Evolutionary conservation across 2,329 filamentous ascomycete genomes (phyloP).

Genomic region (Fusarium sp.): DNA sequence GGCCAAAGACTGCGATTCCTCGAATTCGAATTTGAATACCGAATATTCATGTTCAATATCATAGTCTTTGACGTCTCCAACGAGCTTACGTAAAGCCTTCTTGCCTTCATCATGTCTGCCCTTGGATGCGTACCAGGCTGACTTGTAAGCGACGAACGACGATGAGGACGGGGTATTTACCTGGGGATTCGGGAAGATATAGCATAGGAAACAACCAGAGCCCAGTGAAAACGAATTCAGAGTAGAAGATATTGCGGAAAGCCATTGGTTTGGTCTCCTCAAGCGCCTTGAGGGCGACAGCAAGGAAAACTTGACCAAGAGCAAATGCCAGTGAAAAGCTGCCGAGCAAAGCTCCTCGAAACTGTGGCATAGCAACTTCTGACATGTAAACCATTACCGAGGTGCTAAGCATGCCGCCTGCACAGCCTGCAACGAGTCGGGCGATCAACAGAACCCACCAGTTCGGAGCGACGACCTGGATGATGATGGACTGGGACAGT

Average conservation of each 20-base stretch:
- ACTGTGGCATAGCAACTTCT: slow-evolving; percentile 27
- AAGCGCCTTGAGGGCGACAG: slow-evolving; percentile 20
- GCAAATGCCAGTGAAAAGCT: slow-evolving; percentile 27
- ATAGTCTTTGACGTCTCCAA: slow-evolving; percentile 22
- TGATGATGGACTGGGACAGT: slow-evolving; percentile 11
- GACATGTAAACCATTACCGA: slow-evolving; percentile 37
- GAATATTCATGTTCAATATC: slow-evolving; percentile 43
- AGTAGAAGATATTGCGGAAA: slow-evolving; percentile 27
- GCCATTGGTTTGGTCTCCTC: slow-evolving; percentile 14
- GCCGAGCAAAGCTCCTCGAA: slow-evolving; percentile 18
- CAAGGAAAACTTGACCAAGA: slow-evolving; percentile 22
- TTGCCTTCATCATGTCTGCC: slow-evolving; percentile 32
- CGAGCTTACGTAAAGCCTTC: slow-evolving; percentile 25
- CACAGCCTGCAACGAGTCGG: slow-evolving; percentile 21
- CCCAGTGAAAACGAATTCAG: slow-evolving; percentile 28
- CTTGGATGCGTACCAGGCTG: slow-evolving; percentile 20
- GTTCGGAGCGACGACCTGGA: slow-evolving; percentile 21
- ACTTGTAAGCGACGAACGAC: background rate
- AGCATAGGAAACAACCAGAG: slow-evolving; percentile 27
- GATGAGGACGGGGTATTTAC: background rate
- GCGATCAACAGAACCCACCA: slow-evolving; percentile 29
- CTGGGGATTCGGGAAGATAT: slow-evolving; percentile 23
- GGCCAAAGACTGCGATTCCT: slow-evolving; percentile 10
- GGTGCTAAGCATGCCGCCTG: slow-evolving; percentile 29
- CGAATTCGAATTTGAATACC: slow-evolving; percentile 37